Base-by-base conservation (phyloP, 192 early-diverging fungal species). In the Funneliformis geosporum region DNA sequence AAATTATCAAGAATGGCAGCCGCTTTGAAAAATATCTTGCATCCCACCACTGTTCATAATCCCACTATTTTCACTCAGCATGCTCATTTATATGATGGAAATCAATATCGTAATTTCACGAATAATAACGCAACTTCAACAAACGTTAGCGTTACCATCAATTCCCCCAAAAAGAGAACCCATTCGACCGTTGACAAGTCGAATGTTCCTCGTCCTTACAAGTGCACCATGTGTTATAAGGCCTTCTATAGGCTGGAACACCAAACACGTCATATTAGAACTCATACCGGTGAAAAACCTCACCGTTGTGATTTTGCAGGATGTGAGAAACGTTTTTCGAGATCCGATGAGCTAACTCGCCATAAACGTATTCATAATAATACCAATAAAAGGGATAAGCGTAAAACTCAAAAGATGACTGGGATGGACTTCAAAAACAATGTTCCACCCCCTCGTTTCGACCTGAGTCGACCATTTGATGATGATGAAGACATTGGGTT, bases 251-350 rank as follows among this genome's bases (percentile, higher is more conserved):
- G 93, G 42, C 85, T 93, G 10, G 93, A 93, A 83, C 93, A 94
- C 82, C 92, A 92, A 83, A 94, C 91, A 8, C 88, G 93, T 44
- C 95, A 96, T 78, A 90, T 93, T 64, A 90, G 92, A 81, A 94
- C 92, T 8, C 95, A 96, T 82, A 96, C 95, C 2, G 95, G 95
- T 67, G 95, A 96, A 84, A 91, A 92, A 69, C 95, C 95, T 6
- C 91, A 94, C 80, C 85, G 86, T 25, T 96, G 95, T 84, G 89
- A 89, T 47, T 91, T 90, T 74, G 86, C 90, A 40, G 91, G 91
- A 75, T 96, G 95, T 83, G 90, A 90, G 78, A 93, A 93, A 84
- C 89, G 89, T 33, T 96, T 96, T 79, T 91, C 91, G 12, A 87
- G 93, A 59, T 91, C 90, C 10, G 93, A 93, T 80, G 94, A 95